These are phyloP conservation scores for Rhizoclosmatium globosum DNA, from an alignment of 192 early-diverging fungal species.

Conservation along the genomic window DNA sequence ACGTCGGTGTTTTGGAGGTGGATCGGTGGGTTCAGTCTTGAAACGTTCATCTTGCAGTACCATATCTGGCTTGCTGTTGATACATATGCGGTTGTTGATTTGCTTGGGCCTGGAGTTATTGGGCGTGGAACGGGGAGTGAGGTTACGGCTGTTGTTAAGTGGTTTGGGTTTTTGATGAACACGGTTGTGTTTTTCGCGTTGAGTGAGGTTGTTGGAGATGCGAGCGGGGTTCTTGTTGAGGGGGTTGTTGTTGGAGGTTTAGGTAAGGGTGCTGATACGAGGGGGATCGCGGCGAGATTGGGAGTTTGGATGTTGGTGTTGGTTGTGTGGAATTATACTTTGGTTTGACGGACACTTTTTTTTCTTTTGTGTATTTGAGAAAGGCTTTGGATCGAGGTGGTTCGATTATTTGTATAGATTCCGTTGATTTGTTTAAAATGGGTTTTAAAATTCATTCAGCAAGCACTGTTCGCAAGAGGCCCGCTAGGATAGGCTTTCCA, in stretches of 20 bases:
- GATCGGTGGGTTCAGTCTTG: slow-evolving; percentile 71
- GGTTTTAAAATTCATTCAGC: too few relatives aligned
- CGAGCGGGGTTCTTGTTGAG: slow-evolving; percentile 23
- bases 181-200: slow-evolving; percentile 26
- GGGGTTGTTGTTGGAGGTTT: slow-evolving; percentile 23
- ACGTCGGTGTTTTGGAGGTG: slow-evolving; percentile 63
- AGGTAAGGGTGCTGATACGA: neutral
- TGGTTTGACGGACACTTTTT: neutral
- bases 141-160: neutral
- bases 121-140: neutral
- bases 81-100: slow-evolving; percentile 74
- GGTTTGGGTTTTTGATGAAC: slow-evolving; percentile 12
- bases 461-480: too few relatives aligned
- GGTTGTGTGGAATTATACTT: neutral
- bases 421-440: too few relatives aligned
- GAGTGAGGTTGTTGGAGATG: slow-evolving; percentile 20
- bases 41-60: slow-evolving; percentile 82
- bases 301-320: neutral
- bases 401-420: too few relatives aligned
- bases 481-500: too few relatives aligned
- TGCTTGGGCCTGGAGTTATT: slow-evolving; percentile 45
- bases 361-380: neutral
- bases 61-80: slow-evolving; percentile 81
- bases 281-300: neutral
- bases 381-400: too few relatives aligned